Evolutionary conservation across 2,329 filamentous ascomycete genomes (phyloP), one percentile per base, ranked within the genome.

Genomic region (Colletotrichum destructivum): DNA sequence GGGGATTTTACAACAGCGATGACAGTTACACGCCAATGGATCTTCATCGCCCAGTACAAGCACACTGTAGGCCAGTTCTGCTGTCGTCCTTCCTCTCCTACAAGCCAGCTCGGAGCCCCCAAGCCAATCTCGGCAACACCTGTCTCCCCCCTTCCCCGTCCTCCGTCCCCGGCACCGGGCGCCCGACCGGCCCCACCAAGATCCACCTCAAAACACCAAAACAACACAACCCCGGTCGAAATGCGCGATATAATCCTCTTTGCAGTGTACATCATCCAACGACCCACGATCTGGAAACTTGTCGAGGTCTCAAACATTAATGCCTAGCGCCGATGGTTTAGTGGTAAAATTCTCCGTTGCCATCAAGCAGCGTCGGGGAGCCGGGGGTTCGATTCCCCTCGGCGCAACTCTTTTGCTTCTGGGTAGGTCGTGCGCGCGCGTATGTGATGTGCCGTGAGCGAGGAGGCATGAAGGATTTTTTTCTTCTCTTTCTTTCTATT

Each of bases 271-370:
- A 12, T 8, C 0, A 9, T 18, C 0, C 51, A 54, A 11, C 26
- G 1, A 54, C 16, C 26, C 51, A 54, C 16, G 6, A n/a, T 18
- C 8, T 5, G 3, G 26, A 4, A 31, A 35, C 8, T 0, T 1
- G 12, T 35, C 26, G 16, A 1, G 51, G 51, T 1, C 18, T 35
- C 4, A 6, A 7, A 5, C 5, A 12, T n/a, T 8, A 12, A 2
- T 1, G 21, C 5, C 5, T 4, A n/a, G 54, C 54, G 54, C 54
- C 54, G 54, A 56, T 56, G 54, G 54, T 56, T 56, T 56, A 56
- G 54, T 56, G 54, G 35, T 56, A 56, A 56, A 56, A 56, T 56
- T 56, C 54, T 56, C 54, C 54, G 54, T 56, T 56, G 54, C 54
- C 54, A 56, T 56, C 54, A 21, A 56, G 31, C 54, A 56, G 54